Conservation (phyloP, 2,329 filamentous ascomycete genomes). For the Chaetomiaceae sp. region DNA sequence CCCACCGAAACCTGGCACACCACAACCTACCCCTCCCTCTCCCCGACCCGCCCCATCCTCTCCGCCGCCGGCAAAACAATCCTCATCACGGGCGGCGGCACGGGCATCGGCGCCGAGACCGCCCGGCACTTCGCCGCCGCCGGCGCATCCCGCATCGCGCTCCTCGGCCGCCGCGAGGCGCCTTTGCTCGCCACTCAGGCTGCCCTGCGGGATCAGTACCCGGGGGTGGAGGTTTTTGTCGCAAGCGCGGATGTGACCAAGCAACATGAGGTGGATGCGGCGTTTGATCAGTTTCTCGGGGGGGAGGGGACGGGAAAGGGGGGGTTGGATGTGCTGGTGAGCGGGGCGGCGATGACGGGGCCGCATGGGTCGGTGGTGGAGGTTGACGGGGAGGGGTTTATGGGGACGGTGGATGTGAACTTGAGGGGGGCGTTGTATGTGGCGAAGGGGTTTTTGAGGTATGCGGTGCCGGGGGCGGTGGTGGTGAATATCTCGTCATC, state of each 20-base stretch:
- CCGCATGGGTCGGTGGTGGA: not conserved
- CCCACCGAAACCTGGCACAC: slow-evolving; percentile 18
- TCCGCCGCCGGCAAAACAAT: slow-evolving; percentile 34
- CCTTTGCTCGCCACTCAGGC: slow-evolving; percentile 17
- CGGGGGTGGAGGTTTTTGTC: slow-evolving; percentile 6
- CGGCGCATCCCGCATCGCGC: slow-evolving; percentile 27
- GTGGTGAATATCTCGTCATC: slow-evolving; percentile 5
- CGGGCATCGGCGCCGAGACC: slow-evolving; percentile 53
- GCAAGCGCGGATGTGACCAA: slow-evolving; percentile 9
- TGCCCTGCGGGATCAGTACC: slow-evolving; percentile 6
- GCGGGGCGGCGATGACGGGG: slow-evolving; percentile 9
- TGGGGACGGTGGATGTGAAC: not conserved
- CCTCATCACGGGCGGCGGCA: slow-evolving; percentile 53
- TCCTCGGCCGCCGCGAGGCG: slow-evolving; percentile 26
- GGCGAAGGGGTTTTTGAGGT: slow-evolving; percentile 1
- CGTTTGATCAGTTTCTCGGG: slow-evolving; percentile 6
- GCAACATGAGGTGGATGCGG: slow-evolving; percentile 4
- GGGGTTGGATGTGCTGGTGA: slow-evolving; percentile 16
- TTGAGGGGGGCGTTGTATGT: slow-evolving; percentile 1
- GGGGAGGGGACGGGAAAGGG: not conserved
- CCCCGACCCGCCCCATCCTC: slow-evolving; percentile 15
- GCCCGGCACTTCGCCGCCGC: slow-evolving; percentile 42
- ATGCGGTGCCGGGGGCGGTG: not conserved
- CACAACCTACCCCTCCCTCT: slow-evolving; percentile 14
- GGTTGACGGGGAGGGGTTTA: not conserved